A percentile compares a stretch with the other conserved stretches of the same genome.
phyloP scores from a whole-genome alignment of 371 early-diverging fungal genomes.

The Umbelopsis sp. region DNA sequence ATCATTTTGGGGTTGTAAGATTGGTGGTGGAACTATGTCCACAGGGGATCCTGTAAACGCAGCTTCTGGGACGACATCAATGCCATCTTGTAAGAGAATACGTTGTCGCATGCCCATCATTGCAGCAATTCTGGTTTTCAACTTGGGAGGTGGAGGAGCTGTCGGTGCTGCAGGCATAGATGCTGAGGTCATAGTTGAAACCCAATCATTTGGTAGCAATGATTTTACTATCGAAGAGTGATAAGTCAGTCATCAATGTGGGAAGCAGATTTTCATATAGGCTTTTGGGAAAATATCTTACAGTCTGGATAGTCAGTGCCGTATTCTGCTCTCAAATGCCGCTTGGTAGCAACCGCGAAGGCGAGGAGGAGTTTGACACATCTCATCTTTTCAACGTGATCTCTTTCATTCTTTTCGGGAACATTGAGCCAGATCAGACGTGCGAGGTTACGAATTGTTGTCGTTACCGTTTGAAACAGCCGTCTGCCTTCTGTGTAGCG shows the following conservation, averaged over 20 bases:
- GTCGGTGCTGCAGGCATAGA: not conserved
- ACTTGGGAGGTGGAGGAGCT: not conserved
- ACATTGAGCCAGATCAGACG: constrained; percentile 71
- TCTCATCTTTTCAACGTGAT: constrained; percentile 66
- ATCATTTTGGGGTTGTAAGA: not conserved
- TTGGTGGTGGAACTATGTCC: not conserved
- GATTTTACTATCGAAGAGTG: constrained; percentile 34
- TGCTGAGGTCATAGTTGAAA: constrained; percentile 25
- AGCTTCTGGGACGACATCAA: not conserved
- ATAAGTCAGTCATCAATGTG: not conserved
- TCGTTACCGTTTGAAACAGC: constrained; percentile 63
- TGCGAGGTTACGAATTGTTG: constrained; percentile 62
- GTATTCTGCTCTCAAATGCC: constrained; percentile 72
- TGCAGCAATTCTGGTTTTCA: constrained; percentile 16
- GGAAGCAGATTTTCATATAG: no score
- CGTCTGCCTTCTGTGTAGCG: constrained; percentile 79
- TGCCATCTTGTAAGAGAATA: not conserved
- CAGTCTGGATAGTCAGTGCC: constrained; percentile 59
- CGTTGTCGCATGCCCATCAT: constrained; percentile 1
- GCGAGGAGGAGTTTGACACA: constrained; percentile 76
- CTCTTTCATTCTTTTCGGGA: constrained; percentile 45
- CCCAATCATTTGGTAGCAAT: constrained; percentile 49
- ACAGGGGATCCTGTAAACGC: not conserved
- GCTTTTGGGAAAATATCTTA: constrained; percentile 21
- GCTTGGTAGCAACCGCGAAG: constrained; percentile 69